These are phyloP conservation scores for Erigeron canadensis DNA, from an alignment of 129 eudicot species.

Conservation along the genomic window DNA sequence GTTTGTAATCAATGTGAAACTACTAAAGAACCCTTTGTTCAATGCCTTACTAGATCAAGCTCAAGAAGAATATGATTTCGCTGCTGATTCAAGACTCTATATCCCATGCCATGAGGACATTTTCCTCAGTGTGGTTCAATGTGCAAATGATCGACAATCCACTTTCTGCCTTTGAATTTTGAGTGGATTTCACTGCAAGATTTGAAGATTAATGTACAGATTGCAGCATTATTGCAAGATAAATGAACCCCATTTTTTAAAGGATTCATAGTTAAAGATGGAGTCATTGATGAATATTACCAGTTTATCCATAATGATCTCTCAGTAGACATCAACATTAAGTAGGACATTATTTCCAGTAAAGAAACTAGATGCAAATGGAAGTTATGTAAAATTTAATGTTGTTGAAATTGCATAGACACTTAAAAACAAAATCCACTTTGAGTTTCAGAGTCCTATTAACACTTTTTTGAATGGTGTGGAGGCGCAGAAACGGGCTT, in stretches of 20 bases:
- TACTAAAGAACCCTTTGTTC: constrained; percentile 49
- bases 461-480: not conserved
- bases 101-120: constrained; percentile 48
- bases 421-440: not conserved
- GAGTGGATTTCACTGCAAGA: constrained; percentile 19
- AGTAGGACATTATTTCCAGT: not conserved
- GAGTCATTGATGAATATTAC: not conserved
- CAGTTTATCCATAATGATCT: not conserved
- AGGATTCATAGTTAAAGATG: constrained; percentile 8
- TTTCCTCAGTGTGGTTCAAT: constrained; percentile 40
- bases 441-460: not conserved
- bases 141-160: constrained; percentile 29
- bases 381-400: not conserved
- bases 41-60: constrained; percentile 43
- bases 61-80: constrained; percentile 39
- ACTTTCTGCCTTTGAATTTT: constrained; percentile 40
- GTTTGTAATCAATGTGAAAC: constrained; percentile 43
- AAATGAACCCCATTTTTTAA: constrained; percentile 14
- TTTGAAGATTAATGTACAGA: constrained; percentile 1
- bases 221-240: constrained; percentile 22
- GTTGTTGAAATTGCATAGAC: not conserved
- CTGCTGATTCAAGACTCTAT: constrained; percentile 40
- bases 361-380: not conserved
- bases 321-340: not conserved
- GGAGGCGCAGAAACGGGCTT: too few species aligned